These are phyloP conservation scores for Pelargonium myrrhifolium DNA, from an alignment of 441 rosid genomes.

Conservation along the genomic window DNA sequence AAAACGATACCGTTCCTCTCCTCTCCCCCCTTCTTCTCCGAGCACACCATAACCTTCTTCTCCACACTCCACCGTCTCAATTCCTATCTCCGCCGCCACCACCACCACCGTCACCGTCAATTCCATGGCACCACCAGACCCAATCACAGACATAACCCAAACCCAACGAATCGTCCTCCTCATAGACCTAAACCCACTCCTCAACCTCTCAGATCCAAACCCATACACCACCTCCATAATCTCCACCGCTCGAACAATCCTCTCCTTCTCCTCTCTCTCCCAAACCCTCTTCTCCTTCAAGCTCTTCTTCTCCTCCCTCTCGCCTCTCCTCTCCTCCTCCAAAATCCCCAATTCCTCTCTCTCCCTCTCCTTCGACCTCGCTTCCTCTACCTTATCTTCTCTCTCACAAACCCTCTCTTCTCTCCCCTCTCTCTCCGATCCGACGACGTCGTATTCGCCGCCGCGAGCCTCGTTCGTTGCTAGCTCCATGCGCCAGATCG, in stretches of 20 bases:
- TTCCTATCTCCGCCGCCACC: slow-evolving; percentile 2
- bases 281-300: slow-evolving; percentile 67
- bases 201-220: slow-evolving; percentile 26
- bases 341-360: slow-evolving; percentile 53
- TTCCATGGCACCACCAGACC: slow-evolving; percentile 25
- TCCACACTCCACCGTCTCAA: neutral
- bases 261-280: slow-evolving; percentile 50
- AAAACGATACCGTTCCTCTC: neutral
- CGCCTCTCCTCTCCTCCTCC: slow-evolving; percentile 77
- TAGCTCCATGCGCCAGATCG: slow-evolving; percentile 62
- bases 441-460: neutral
- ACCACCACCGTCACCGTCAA: slow-evolving; percentile 9
- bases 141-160: slow-evolving; percentile 38
- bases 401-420: slow-evolving; percentile 29
- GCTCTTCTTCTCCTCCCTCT: slow-evolving; percentile 81
- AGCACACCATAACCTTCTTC: neutral
- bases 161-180: slow-evolving; percentile 77
- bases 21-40: neutral
- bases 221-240: slow-evolving; percentile 37
- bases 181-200: slow-evolving; percentile 69
- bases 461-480: slow-evolving; percentile 45
- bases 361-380: slow-evolving; percentile 60
- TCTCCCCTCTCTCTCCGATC: slow-evolving; percentile 12
- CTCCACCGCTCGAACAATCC: slow-evolving; percentile 48
- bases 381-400: slow-evolving; percentile 36